phyloP scores from a whole-genome alignment of 2,329 filamentous ascomycete genomes.

The Diaporthe sp. region DNA sequence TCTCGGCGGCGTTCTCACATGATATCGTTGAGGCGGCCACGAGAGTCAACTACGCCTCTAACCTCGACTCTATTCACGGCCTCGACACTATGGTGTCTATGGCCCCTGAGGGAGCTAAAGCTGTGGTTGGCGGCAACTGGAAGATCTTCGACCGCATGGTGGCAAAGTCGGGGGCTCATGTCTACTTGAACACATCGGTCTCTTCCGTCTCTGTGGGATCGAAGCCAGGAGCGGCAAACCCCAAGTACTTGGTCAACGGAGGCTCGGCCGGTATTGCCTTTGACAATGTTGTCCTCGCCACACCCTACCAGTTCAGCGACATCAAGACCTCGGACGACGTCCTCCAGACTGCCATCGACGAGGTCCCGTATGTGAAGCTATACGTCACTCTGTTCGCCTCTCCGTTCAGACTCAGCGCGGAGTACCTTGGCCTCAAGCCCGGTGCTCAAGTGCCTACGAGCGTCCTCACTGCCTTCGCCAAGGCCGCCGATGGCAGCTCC shows the following conservation, averaged over 20 bases:
- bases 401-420: constrained; percentile 76
- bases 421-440: constrained; percentile 77
- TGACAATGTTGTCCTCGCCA: constrained; percentile 86
- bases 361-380: constrained; percentile 87
- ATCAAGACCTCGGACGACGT: constrained; percentile 76
- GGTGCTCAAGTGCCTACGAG: constrained; percentile 75
- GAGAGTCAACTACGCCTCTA: constrained; percentile 94
- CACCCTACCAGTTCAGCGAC: constrained; percentile 84
- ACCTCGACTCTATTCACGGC: constrained; percentile 87
- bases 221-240: constrained; percentile 53
- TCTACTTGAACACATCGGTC: constrained; percentile 78
- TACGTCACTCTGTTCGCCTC: constrained; percentile 93
- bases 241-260: constrained; percentile 63
- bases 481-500: constrained; percentile 64
- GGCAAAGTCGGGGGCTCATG: constrained; percentile 69
- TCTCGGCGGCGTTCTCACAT: constrained; percentile 74
- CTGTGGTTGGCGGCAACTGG: constrained; percentile 91
- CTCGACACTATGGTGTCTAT: constrained; percentile 93
- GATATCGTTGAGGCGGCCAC: constrained; percentile 93
- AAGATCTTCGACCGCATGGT: constrained; percentile 91
- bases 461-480: constrained; percentile 85
- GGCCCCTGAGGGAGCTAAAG: constrained; percentile 86
- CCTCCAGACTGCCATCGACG: constrained; percentile 78
- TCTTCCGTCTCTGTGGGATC: constrained; percentile 67
- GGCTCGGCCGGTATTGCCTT: constrained; percentile 64